phyloP scores from a whole-genome alignment of 768 basidiomycete genomes.

The Phaeotremella fagi region DNA sequence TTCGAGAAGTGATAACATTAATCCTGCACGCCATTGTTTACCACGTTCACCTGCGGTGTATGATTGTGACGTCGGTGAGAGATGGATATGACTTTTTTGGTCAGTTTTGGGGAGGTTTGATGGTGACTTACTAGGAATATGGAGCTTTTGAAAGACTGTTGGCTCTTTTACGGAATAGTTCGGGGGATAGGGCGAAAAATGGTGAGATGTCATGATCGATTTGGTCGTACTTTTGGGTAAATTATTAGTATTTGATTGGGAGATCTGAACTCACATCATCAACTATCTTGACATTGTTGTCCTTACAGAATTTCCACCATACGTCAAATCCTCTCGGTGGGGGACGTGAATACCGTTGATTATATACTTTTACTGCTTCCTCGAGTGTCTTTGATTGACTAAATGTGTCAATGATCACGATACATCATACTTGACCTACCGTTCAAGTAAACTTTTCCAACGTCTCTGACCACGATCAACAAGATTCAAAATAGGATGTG shows the following conservation, averaged over 20 bases:
- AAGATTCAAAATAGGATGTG: slow-evolving; percentile 41
- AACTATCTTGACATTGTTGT: slow-evolving; percentile 68
- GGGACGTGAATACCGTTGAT: slow-evolving; percentile 63
- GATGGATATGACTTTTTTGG: slow-evolving; percentile 25
- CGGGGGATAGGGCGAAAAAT: slow-evolving; percentile 69
- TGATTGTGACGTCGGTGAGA: slow-evolving; percentile 25
- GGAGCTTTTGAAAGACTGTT: slow-evolving; percentile 17
- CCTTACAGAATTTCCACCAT: slow-evolving; percentile 77
- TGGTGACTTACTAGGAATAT: slow-evolving; percentile 29
- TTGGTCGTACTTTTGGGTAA: slow-evolving; percentile 38
- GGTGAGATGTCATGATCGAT: slow-evolving; percentile 65
- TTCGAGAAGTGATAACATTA: slow-evolving; percentile 35
- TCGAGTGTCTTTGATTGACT: slow-evolving; percentile 73
- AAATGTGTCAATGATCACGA: neutral
- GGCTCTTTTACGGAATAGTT: slow-evolving; percentile 37
- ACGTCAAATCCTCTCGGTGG: slow-evolving; percentile 87
- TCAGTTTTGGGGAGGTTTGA: neutral
- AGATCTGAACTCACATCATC: slow-evolving; percentile 62
- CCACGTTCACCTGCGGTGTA: slow-evolving; percentile 27
- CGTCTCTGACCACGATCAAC: slow-evolving; percentile 31
- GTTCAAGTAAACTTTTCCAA: slow-evolving; percentile 35
- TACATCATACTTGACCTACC: slow-evolving; percentile 14
- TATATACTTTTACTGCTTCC: slow-evolving; percentile 78
- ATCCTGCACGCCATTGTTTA: slow-evolving; percentile 23
- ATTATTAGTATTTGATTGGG: slow-evolving; percentile 50